Base-by-base conservation (phyloP, 345 rosid genomes). In the Rhodamnia argentea region DNA sequence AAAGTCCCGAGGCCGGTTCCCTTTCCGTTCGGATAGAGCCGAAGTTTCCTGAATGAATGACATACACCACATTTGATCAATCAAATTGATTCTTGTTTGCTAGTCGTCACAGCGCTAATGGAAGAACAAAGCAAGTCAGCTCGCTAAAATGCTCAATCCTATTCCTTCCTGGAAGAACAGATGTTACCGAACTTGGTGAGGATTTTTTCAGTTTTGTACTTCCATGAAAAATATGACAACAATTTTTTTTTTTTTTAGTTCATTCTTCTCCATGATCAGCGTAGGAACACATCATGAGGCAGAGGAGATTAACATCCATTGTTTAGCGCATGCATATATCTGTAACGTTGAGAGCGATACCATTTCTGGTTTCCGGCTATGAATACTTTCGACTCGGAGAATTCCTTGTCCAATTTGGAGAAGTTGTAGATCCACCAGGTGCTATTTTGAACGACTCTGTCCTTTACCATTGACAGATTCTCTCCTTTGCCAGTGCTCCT, bases 351-450 rank as follows among this genome's bases (percentile, higher is more conserved):
- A 29, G 40, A 84, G n/a, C 52, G 15, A 64, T 90, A 90, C 93
- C 94, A 91, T 83, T 87, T 88, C 18, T 85, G 86, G 85, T 85
- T 88, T 10, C 92, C 93, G 3, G 84, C 84, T 44, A 9, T 2
- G 84, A 91, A 90, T 29, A 32, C 85, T 58, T 52, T 52, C 3
- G 92, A 91, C 23, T 90, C 88, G 9, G 16, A 10, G n/a, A 7
- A 84, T 55, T 83, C 83, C 78, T 50, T 55, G 7, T 44, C 82
- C 20, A 87, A 55, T 29, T 76, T 87, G 1, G 91, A 87, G 60
- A 91, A 91, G 87, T 85, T 88, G 14, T 87, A 87, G 29, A 93
- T 85, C 87, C 82, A 88, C 94, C 94, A 93, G 27, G 64, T 37
- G 83, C 85, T 62, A 53, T 85, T 90, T 57, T 60, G 51, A 16